These are phyloP conservation scores for Zygosaccharomyces sapae DNA, from an alignment of 1,139 yeast species.

Conservation along the genomic window DNA sequence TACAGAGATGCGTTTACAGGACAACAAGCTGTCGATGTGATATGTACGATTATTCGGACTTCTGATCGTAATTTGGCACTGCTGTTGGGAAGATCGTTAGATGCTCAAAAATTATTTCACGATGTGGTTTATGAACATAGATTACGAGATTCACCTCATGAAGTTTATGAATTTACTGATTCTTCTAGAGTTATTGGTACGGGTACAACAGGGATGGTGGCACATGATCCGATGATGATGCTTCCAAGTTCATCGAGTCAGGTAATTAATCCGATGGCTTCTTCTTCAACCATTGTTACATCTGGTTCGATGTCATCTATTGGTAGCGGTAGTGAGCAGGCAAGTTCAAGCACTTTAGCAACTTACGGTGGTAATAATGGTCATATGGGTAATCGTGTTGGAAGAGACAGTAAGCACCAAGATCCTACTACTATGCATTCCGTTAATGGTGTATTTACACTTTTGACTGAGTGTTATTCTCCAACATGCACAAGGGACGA, in stretches of 20 bases:
- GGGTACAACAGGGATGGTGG: constrained; percentile 21
- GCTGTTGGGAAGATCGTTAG: constrained; percentile 83
- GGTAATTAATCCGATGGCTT: constrained; percentile 3
- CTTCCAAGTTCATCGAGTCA: constrained; percentile 13
- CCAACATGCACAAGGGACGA: constrained; percentile 91
- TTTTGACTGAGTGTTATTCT: constrained; percentile 90
- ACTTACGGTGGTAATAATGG: constrained; percentile 1
- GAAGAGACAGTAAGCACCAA: constrained; percentile 7
- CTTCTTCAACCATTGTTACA: constrained; percentile 12
- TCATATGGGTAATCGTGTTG: constrained; percentile 6
- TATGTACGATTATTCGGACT: constrained; percentile 79
- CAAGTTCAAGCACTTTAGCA: constrained; percentile 11
- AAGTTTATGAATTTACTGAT: constrained; percentile 83
- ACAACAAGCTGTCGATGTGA: constrained; percentile 84
- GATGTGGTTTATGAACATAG: constrained; percentile 95
- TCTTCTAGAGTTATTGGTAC: constrained; percentile 34
- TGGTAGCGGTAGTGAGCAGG: constrained; percentile 12
- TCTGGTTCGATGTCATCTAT: constrained; percentile 13
- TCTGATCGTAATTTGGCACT: constrained; percentile 89
- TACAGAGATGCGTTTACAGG: constrained; percentile 96
- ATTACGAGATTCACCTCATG: constrained; percentile 79
- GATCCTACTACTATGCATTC: constrained; percentile 30
- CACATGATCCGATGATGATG: constrained; percentile 29
- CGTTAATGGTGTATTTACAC: constrained; percentile 88
- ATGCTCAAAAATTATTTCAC: constrained; percentile 90